These are phyloP conservation scores for Globisporangium yorkense DNA, from an alignment of 352 stramenopile genomes.

Conservation along the genomic window DNA sequence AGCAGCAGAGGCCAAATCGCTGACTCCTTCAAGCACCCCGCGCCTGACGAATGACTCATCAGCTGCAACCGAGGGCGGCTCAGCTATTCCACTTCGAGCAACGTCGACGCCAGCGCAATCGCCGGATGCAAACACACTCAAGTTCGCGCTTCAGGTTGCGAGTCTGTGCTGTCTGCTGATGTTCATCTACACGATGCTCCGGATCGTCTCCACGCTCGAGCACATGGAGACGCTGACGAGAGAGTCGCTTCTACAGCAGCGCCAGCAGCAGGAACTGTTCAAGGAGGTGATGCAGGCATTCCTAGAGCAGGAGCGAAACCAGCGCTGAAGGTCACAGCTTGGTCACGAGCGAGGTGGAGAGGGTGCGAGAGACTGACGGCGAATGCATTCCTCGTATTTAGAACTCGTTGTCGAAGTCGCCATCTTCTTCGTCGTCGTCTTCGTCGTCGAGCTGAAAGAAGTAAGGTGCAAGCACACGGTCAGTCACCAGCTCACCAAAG, in stretches of 20 bases:
- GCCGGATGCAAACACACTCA: slow-evolving; percentile 1
- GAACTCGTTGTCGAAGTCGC: slow-evolving; percentile 20
- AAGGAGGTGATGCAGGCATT: slow-evolving; percentile 48
- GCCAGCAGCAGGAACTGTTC: slow-evolving; percentile 59
- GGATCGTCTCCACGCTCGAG: slow-evolving; percentile 42
- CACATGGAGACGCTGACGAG: slow-evolving; percentile 55
- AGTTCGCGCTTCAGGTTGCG: slow-evolving; percentile 31
- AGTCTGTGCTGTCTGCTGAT: slow-evolving; percentile 50
- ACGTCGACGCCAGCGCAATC: not conserved
- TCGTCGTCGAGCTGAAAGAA: not conserved
- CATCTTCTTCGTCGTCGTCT: slow-evolving; percentile 27
- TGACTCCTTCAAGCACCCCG: not conserved
- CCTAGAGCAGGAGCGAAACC: slow-evolving; percentile 6
- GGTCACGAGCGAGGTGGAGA: not conserved
- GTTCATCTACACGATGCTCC: slow-evolving; percentile 70
- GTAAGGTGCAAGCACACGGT: no score
- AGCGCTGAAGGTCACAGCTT: not conserved
- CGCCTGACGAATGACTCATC: not conserved
- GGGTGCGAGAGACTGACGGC: not conserved
- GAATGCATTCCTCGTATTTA: not conserved
- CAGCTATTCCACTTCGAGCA: not conserved
- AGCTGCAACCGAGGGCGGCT: not conserved
- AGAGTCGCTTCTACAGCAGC: slow-evolving; percentile 51
- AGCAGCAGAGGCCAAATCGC: not conserved
- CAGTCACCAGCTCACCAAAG: not conserved